Base-by-base conservation (phyloP, 2,329 filamentous ascomycete species). In the Madurella mycetomatis region DNA sequence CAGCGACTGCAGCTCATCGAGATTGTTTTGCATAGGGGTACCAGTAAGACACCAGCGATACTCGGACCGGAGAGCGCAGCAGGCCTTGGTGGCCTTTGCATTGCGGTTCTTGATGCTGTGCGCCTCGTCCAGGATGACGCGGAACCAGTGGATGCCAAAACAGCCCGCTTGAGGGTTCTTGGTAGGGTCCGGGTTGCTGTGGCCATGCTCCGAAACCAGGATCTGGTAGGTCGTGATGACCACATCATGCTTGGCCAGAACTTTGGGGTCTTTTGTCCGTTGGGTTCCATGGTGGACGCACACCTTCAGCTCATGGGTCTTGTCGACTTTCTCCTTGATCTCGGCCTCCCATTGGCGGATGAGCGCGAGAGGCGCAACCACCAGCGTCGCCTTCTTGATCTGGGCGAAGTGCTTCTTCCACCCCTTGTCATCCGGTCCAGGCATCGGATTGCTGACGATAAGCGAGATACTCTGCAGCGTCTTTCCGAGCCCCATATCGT, bases 71-170 rank as follows among this genome's bases (percentile, higher is more conserved):
- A 99, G 73, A 1, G 89, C 89, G 67, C 86, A 99, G 61, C 89
- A 94, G 1, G 94, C 92, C 69, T 96, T 91, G 1, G 92, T 96
- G 41, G 90, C 86, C 72, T 99, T 99, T 18, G 94, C 91, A 62
- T 95, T 96, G 59, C 92, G 86, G 67, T 99, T 99, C 75, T 99
- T 99, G 80, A 99, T 96, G 1, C 89, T 95, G 70, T 99, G 94
- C 1, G 94, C 94, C 74, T 99, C 94, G 60, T 99, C 94, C 2
- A 99, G 80, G 60, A 99, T 92, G 57, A 96, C 83, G 49, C 94
- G 87, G 74, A 94, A 97, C 94, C 94, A 99, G 65, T 92, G 85
- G 5, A 96, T 76, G 11, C 90, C 91, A 66, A 96, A 96, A 65
- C 92, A 92, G 11, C 92, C 92, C 49, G 85, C 82, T 65, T 92